Base-by-base conservation (phyloP, 2,329 filamentous ascomycete species). In the Venturia pyrina region DNA sequence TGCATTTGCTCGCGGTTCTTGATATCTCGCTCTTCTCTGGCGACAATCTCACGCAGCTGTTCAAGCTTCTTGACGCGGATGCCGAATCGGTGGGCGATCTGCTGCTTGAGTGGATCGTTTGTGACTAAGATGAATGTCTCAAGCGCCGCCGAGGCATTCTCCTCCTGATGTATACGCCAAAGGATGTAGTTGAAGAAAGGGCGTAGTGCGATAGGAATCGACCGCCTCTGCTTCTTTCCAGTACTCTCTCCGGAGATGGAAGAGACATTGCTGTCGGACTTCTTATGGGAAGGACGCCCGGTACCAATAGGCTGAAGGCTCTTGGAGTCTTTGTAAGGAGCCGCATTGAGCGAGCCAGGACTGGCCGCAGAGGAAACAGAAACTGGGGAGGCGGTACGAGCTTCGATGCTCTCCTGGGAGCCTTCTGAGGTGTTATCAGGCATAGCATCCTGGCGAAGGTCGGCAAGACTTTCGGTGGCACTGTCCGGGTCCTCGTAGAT, bases 101-200 rank as follows among this genome's bases (percentile, higher is more conserved):
- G 70, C 62, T 79, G 77, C 70, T 81, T 81, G 34, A 70, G 69
- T 0, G 76, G 71, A 67, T 82, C 80, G 68, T 82, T 82, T 64
- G 79, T 82, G 56, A 82, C 74, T 68, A 82, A 79, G 67, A 82
- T 81, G 73, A 80, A 82, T 8, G 78, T 78, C 68, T 80, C 80
- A 5, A 81, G 74, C 10, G 79, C 78, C 46, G 78, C 77, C 43
- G 78, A 75, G 1, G 78, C 78, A 66, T 81, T 79, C 11, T 73
- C 71, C 66, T 81, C 80, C 65, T 80, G 79, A 70, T 82, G 77
- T 66, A 82, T 79, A 69, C 78, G 77, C 80, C 80, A 82, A 8
- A 82, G 71, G 34, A 81, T 78, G 68, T 82, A 80, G 70, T 80
- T 81, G 75, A 82, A 81, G 41, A 82, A 75, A 5, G 80, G 77